phyloP scores from a whole-genome alignment of 305 asterid species.

The Fraxinus ornus region DNA sequence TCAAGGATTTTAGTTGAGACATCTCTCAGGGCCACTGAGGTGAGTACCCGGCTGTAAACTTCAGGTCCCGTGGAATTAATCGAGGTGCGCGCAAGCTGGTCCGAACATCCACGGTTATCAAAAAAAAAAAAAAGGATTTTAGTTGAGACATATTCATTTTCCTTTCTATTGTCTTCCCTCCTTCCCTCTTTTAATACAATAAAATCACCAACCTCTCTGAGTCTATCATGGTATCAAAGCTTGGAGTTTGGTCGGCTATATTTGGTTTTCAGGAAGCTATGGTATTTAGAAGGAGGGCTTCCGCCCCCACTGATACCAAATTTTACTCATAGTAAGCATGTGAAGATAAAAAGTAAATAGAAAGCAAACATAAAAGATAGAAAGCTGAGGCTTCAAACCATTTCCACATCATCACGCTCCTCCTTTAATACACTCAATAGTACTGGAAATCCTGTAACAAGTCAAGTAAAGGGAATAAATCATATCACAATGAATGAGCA shows the following conservation, averaged over 20 bases:
- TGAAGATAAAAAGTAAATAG: conserved; percentile 6
- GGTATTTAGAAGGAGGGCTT: not conserved
- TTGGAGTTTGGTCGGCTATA: not conserved
- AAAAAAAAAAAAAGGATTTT: too few relatives aligned
- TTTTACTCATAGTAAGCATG: not conserved
- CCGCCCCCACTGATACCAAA: not conserved
- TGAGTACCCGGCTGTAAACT: too few relatives aligned
- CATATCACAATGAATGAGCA: conserved; percentile 11
- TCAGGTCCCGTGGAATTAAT: too few relatives aligned
- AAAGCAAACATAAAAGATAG: conserved; percentile 5
- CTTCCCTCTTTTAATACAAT: not conserved
- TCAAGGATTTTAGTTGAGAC: not conserved
- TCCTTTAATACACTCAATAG: conserved; percentile 76
- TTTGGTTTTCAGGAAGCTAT: not conserved
- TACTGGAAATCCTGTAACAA: conserved; percentile 66
- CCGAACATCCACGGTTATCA: too few relatives aligned
- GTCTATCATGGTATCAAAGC: not conserved
- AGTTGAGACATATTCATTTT: not conserved
- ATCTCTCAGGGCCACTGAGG: too few relatives aligned
- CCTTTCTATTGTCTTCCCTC: not conserved
- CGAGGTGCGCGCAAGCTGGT: too few relatives aligned
- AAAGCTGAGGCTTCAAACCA: conserved; percentile 52
- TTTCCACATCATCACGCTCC: conserved; percentile 92
- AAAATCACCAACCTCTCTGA: not conserved
- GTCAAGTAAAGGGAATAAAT: conserved; percentile 16